Evolutionary conservation across 108 stramenopile genomes (phyloP), one percentile per base, ranked within the genome.

Genomic region (Skeletonema costatum): DNA sequence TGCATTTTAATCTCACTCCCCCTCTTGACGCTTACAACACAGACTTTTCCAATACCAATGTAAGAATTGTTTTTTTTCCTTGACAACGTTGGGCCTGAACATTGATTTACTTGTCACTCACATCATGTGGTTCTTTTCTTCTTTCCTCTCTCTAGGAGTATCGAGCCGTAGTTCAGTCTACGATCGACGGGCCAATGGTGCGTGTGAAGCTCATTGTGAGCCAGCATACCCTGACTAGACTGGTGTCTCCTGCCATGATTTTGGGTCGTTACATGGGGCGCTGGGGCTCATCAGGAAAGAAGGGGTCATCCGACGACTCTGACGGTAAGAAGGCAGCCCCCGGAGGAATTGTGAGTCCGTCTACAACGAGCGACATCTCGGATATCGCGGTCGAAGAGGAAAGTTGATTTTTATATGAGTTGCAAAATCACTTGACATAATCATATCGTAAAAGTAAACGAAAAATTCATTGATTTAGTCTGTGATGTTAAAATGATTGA

Each of bases 401-500:
- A 42, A 33, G 51, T 64, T 29, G 74, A 64, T 14, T 53, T 66
- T 33, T 17, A 44, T 60, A 65, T 75, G 8, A 56, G 42, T 29
- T 64, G 65, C 16, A 21, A 46, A 16, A 50, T 61, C 59, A 66
- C 53, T 61, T 68, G 81, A 58, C 70, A 74, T 35, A 74, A 65
- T 32, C 46, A 65, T 32, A 71, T 82, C 6, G 68, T 35, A 5
- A 76, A 41, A 41, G 69, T 75, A 31, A 32, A 76, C 25, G 60
- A 53, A 46, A 71, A 76, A 32, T 17, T 61, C 35, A 46, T 56
- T 56, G 53, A 21, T 13, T 50, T 19, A 64, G 53, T 19, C 56
- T 73, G 72, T 70, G 66, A 81, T 68, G 73, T 81, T 81, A 53
- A 81, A 81, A 71, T 81, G 81, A 59, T 81, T 81, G 16, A 75